phyloP scores from a whole-genome alignment of 257 asterid species.

The Leonotis leonurus region DNA sequence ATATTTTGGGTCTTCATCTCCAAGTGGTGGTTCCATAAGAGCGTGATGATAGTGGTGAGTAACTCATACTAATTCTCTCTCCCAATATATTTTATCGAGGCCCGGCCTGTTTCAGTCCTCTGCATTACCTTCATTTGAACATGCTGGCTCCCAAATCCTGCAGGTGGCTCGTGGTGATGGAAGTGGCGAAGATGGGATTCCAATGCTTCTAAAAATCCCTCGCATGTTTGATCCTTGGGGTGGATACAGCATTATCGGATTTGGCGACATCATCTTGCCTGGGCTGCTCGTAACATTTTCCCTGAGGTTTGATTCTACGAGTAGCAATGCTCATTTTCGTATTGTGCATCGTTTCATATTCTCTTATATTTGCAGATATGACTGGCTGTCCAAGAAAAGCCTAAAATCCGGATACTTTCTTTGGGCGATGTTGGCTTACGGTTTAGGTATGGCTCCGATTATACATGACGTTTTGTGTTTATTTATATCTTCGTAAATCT shows the following conservation, averaged over 20 bases:
- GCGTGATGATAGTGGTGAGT: constrained; percentile 97
- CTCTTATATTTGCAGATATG: constrained; percentile 50
- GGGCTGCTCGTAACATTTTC: constrained; percentile 75
- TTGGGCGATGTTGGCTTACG: constrained; percentile 90
- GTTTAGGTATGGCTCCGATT: constrained; percentile 50
- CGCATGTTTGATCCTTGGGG: constrained; percentile 96
- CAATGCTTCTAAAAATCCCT: constrained; percentile 87
- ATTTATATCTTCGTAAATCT: too few relatives aligned
- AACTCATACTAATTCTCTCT: not conserved
- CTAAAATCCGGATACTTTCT: constrained; percentile 75
- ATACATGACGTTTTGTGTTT: not conserved
- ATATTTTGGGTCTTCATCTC: constrained; percentile 95
- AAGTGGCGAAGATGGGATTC: constrained; percentile 96
- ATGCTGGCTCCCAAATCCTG: too few relatives aligned
- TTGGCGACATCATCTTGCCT: constrained; percentile 86
- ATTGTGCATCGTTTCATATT: not conserved
- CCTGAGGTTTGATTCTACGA: constrained; percentile 29
- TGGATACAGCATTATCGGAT: constrained; percentile 88
- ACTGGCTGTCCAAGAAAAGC: constrained; percentile 79
- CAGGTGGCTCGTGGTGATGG: constrained; percentile 95
- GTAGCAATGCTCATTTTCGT: not conserved
- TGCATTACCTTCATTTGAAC: too few relatives aligned
- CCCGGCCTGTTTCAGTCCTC: too few relatives aligned
- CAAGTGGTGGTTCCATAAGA: constrained; percentile 82
- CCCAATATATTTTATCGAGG: not conserved